Evolutionary conservation across 2,329 filamentous ascomycete species (phyloP), one percentile per base, ranked within the genome.

Genomic region (Talaromyces rugulosus): DNA sequence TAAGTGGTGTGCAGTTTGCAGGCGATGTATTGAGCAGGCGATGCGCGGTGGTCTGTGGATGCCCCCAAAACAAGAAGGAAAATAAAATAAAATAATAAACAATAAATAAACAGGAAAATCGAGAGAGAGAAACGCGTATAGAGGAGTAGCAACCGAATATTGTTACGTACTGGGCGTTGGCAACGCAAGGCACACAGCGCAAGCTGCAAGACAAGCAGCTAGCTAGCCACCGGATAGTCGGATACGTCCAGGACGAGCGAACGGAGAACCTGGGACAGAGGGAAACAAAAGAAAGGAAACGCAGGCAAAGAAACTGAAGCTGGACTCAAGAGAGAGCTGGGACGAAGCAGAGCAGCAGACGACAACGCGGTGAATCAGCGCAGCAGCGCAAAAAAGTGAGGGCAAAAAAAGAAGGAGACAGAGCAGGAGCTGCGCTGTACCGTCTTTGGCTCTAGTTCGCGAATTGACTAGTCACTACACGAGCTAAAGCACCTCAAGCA

Each of bases 131-230:
- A 47, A 53, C 27, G 50, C 14, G 16, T n/a, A 31, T 23, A 53
- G 27, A 31, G 2, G 27, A 61, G 53, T 56, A 47, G 52, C 47
- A 18, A 52, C 27, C 47, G n/a, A 61, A 56, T 50, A 47, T 47
- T 40, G 40, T 61, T 31, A 30, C 34, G 36, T 44, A 54, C 33
- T 34, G 31, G n/a, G 23, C 31, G 42, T 23, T 23, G 44, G 36
- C 28, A 47, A 62, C 56, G 61, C 61, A 62, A 62, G 61, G 61
- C 44, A 33, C 51, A 56, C 44, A 18, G 33, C n/a, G 51, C 54
- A 53, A 28, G 31, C 52, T 59, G 56, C 61, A 59, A 47, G 52
- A 62, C 50, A 51, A 56, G 51, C 52, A 59, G 61, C 59, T 52
- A 52, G 61, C 40, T 51, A 56, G 50, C 6, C 14, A 16, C 11